Percentiles rank a stretch among this genome's conserved stretches.
These are phyloP conservation scores for Erythrobasidium hasegawianum DNA, from an alignment of 1,284 basidiomycete genomes.

Conservation along the genomic window DNA sequence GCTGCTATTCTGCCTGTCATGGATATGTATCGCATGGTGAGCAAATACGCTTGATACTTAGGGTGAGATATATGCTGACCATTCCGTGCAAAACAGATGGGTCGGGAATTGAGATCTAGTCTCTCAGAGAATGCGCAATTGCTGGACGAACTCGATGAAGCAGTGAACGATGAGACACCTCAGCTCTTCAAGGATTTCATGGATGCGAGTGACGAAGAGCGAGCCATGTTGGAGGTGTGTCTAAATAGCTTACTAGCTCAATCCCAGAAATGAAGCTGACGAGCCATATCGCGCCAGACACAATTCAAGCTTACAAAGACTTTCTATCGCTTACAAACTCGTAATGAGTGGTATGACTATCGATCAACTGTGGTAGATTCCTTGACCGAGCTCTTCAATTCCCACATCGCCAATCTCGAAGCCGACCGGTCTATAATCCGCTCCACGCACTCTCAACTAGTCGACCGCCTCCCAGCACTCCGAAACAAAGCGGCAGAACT, in stretches of 20 bases:
- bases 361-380: conserved; percentile 71
- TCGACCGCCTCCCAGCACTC: conserved; percentile 51
- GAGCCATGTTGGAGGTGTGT: conserved; percentile 61
- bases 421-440: conserved; percentile 55
- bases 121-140: conserved; percentile 66
- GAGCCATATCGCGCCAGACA: too few relatives aligned
- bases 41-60: conserved; percentile 25
- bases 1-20: conserved; percentile 62
- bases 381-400: conserved; percentile 64
- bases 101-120: conserved; percentile 65
- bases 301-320: conserved; percentile 33
- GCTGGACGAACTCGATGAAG: conserved; percentile 65
- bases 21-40: conserved; percentile 51
- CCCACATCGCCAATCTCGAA: conserved; percentile 64
- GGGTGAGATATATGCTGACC: too few relatives aligned
- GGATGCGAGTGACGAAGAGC: conserved; percentile 68
- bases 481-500: conserved; percentile 67
- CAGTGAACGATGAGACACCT: conserved; percentile 68
- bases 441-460: conserved; percentile 37
- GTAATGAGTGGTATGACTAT: conserved; percentile 84
- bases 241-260: too few relatives aligned
- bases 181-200: conserved; percentile 75
- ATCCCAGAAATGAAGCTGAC: too few relatives aligned
- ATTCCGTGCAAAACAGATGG: conserved; percentile 60
- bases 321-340: conserved; percentile 55